Percentiles rank a stretch among this genome's conserved stretches.
Conservation (phyloP, 2,329 filamentous ascomycete genomes). For the Monascus ruber region DNA sequence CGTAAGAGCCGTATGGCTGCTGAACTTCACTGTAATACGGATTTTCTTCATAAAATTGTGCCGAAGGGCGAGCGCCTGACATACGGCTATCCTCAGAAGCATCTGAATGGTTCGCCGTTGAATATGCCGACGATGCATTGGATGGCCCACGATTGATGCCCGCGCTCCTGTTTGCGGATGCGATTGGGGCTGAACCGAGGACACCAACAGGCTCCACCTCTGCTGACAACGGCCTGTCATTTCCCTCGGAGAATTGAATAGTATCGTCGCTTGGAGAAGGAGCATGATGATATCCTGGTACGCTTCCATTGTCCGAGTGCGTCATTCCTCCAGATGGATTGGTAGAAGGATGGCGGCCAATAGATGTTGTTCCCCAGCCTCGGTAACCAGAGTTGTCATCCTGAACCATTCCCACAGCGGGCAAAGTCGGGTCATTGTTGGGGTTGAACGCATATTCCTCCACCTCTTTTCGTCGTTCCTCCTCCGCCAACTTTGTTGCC, state of each 20-base stretch:
- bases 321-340: slow-evolving; percentile 67
- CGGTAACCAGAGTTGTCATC: slow-evolving; percentile 71
- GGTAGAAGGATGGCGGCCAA: slow-evolving; percentile 74
- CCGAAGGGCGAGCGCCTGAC: slow-evolving; percentile 32
- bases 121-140: slow-evolving; percentile 94
- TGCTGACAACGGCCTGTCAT: slow-evolving; percentile 45
- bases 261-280: slow-evolving; percentile 55
- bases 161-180: slow-evolving; percentile 50
- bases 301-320: slow-evolving; percentile 60
- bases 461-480: slow-evolving; percentile 85
- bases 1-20: slow-evolving; percentile 41
- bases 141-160: slow-evolving; percentile 83
- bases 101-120: slow-evolving; percentile 63
- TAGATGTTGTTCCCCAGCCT: slow-evolving; percentile 78
- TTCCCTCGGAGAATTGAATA: slow-evolving; percentile 51
- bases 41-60: slow-evolving; percentile 44
- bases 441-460: slow-evolving; percentile 97
- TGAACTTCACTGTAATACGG: slow-evolving; percentile 43
- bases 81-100: slow-evolving; percentile 45
- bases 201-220: slow-evolving; percentile 76
- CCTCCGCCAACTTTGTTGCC: slow-evolving; percentile 70
- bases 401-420: slow-evolving; percentile 51
- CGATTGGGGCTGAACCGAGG: slow-evolving; percentile 57
- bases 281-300: slow-evolving; percentile 40
- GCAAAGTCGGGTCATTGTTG: slow-evolving; percentile 81